Base-by-base conservation (phyloP, 495 filamentous ascomycete species). In the Tuber magnatum region DNA sequence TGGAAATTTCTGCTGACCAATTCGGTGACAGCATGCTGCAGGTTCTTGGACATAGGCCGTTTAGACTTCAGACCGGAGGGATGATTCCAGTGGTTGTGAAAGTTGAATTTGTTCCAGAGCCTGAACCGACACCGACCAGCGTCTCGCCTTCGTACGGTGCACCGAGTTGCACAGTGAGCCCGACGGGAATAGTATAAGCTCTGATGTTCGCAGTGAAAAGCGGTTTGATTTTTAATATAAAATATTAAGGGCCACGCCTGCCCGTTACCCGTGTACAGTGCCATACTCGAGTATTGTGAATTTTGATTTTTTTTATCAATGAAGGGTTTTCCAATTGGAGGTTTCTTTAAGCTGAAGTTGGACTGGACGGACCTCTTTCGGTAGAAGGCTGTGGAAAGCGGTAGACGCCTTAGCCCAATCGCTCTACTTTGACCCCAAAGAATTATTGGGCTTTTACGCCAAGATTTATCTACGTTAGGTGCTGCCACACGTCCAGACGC, bases 31-130 rank as follows among this genome's bases (percentile, higher is more conserved):
- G 75, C 40, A 78, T 82, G 70, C 72, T 82, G 61, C 61, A 80
- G 69, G 87, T 87, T 0, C 76, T 93, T 3, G 87, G 87, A 3
- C 91, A 93, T 81, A 86, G 87, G 28, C 39, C 73, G 14, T 93
- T 93, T 77, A 83, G 83, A 7, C 78, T 93, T 72, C 87, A 82
- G 39, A 93, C 91, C 0, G 91, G 91, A 22, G 90, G 89, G 69
- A 87, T 91, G 10, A 92, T 93, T 74, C 90, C 91, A 1, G 90
- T 91, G 40, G 85, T 93, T 68, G 86, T 93, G 14, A 87, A 86
- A 79, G 90, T 89, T 0, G 84, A 88, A 81, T 83, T 74, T 76
- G 70, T 76, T 65, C 40, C 70, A 42, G 42, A 79, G 48, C 73
- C 69, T 38, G 46, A 70, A 12, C 68, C 78, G 28, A 44, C 78